Evolutionary conservation across 371 early-diverging fungal genomes (phyloP), one percentile per base, ranked within the genome.

Genomic region (Mucor piriformis): DNA sequence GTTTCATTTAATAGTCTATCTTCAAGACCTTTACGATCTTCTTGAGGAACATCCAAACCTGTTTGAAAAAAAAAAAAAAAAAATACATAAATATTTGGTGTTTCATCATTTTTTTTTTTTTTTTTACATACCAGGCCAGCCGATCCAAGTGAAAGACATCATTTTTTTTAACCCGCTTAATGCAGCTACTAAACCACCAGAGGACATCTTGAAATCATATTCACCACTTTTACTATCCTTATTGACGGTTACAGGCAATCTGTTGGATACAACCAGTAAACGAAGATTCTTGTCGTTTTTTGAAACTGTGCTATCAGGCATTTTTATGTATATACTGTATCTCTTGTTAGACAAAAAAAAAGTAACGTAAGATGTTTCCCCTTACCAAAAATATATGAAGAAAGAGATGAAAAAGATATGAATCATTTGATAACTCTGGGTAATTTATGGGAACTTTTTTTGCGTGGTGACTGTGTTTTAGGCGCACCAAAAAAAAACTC

Each of bases 131-230:
- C 96, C 97, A 38, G 99, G 97, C 95, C 99, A 99, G 18, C 99
- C 99, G 64, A 99, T 94, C 99, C 99, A 99, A 2, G 92, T 93
- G 78, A 99, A 99, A 53, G 89, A 81, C 91, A 97, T 95, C 74
- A 90, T 88, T 55, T 94, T 92, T 75, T 95, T 95, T 35, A 99
- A 77, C 7, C 98, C 96, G 35, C 91, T 89, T 32, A 99, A 83
- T 16, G 99, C 99, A 13, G 97, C 95, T 32, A 99, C 99, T 18
- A 99, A 84, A 6, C 99, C 99, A 47, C 99, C 99, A 0, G 95
- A 92, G 52, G 93, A 92, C 89, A 96, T 94, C 62, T 83, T 88
- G 80, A 93, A 95, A 50, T 72, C 67, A 47, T 83, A 88, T 47
- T 75, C 79, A 52, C 65, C 83, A 62, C 73, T 66, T 12, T 61